Conservation (phyloP, 495 filamentous ascomycete genomes). For the Haplographium delicatum region DNA sequence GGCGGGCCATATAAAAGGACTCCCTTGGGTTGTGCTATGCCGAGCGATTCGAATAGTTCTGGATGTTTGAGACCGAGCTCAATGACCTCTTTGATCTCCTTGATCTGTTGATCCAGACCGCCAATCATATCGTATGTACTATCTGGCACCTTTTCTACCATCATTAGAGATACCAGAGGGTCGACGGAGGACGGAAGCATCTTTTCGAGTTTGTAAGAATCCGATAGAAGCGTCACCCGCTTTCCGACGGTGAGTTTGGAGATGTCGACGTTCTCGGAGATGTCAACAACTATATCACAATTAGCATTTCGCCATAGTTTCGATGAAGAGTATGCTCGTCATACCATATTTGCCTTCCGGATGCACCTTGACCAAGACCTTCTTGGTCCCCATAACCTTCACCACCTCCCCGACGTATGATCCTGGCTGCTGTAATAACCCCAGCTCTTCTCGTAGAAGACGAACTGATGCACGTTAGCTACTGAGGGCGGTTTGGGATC, state of each 20-base stretch:
- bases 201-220: conserved; percentile 96
- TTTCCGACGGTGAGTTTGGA: conserved; percentile 95
- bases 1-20: conserved; percentile 96
- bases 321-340: conserved; percentile 17
- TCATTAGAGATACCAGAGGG: conserved; percentile 99
- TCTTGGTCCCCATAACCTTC: conserved; percentile 99
- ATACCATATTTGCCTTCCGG: conserved; percentile 99
- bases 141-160: conserved; percentile 99
- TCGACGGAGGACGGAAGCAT: conserved; percentile 97
- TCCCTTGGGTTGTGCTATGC: conserved; percentile 96
- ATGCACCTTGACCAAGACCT: conserved; percentile 97
- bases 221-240: conserved; percentile 91
- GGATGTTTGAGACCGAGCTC: conserved; percentile 98
- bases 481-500: not conserved
- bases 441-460: conserved; percentile 90
- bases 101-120: conserved; percentile 97
- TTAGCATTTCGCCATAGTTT: conserved; percentile 6
- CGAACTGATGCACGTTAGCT: conserved; percentile 52
- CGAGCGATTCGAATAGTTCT: conserved; percentile 96
- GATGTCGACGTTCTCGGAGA: conserved; percentile 91
- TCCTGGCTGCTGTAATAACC: conserved; percentile 91
- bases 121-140: conserved; percentile 99
- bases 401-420: conserved; percentile 99
- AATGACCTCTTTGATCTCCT: conserved; percentile 99
- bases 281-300: conserved; percentile 74